Conservation (phyloP, 2,329 filamentous ascomycete species). For the Pleurostoma richardsiae region DNA sequence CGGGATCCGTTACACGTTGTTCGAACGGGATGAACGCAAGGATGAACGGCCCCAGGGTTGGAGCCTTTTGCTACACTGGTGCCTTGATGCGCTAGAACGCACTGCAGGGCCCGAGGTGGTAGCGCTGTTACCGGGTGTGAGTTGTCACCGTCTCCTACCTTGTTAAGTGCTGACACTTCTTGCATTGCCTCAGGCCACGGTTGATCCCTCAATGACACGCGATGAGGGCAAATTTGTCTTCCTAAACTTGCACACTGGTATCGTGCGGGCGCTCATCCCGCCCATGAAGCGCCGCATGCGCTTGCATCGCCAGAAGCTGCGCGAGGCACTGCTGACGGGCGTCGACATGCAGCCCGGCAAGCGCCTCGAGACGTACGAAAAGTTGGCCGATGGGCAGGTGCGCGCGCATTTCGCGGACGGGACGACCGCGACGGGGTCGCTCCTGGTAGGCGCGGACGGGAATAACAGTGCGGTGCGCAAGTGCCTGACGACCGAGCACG, state of each 20-base stretch:
- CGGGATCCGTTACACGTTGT: too few species aligned
- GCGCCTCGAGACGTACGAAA: constrained; percentile 18
- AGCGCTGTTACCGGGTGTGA: too few species aligned
- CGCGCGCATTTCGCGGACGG: constrained; percentile 24
- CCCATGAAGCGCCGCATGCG: constrained; percentile 10
- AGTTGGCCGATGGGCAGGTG: constrained; percentile 13
- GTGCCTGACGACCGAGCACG: constrained; percentile 23
- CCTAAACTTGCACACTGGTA: background rate
- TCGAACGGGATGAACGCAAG: too few species aligned
- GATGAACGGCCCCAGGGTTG: too few species aligned
- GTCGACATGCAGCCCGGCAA: constrained; percentile 26
- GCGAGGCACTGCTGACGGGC: constrained; percentile 19
- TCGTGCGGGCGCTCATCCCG: background rate
- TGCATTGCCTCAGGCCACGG: too few species aligned
- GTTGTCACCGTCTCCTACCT: too few species aligned
- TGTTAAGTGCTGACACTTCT: too few species aligned
- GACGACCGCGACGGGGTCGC: constrained; percentile 20
- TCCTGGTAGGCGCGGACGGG: constrained; percentile 35
- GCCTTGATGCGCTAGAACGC: too few species aligned
- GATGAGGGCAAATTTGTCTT: background rate
- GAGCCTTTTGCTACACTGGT: too few species aligned
- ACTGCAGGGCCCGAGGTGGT: too few species aligned
- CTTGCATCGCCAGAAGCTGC: constrained; percentile 27
- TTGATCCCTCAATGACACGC: background rate
- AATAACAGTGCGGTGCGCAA: constrained; percentile 27